Percentiles rank a stretch among this genome's conserved stretches.
phyloP scores from a whole-genome alignment of 192 early-diverging fungal genomes.

The Coemansia nantahalensis region DNA sequence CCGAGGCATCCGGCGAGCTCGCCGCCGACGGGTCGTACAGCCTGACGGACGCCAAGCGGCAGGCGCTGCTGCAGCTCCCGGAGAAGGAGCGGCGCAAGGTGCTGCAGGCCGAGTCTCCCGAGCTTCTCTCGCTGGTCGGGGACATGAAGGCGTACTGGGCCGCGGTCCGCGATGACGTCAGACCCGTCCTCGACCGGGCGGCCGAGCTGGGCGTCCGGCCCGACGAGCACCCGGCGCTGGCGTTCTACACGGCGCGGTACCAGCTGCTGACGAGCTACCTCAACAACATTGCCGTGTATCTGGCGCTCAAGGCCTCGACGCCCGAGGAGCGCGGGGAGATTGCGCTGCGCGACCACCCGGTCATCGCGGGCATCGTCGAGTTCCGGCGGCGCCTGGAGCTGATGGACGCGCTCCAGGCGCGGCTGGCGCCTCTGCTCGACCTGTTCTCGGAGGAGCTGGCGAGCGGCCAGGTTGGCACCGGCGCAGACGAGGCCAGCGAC shows the following conservation, averaged over 20 bases:
- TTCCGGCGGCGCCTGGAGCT: constrained; percentile 70
- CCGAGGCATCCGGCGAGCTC: constrained; percentile 11
- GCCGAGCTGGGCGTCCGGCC: constrained; percentile 22
- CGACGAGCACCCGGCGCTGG: constrained; percentile 46
- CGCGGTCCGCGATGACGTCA: constrained; percentile 32
- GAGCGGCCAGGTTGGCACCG: constrained; percentile 9
- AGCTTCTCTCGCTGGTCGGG: constrained; percentile 63
- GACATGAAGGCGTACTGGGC: constrained; percentile 49
- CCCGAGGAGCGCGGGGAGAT: constrained; percentile 47
- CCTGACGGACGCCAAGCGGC: constrained; percentile 35
- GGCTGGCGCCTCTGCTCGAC: constrained; percentile 54
- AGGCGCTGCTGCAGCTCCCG: constrained; percentile 54
- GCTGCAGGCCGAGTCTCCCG: constrained; percentile 70
- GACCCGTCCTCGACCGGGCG: constrained; percentile 28
- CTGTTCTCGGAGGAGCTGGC: constrained; percentile 53
- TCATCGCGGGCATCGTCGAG: constrained; percentile 74
- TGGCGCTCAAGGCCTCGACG: constrained; percentile 64
- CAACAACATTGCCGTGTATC: constrained; percentile 87
- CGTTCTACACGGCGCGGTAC: constrained; percentile 47
- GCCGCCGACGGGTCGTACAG: constrained; percentile 19
- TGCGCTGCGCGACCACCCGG: constrained; percentile 75
- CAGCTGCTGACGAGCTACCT: constrained; percentile 71
- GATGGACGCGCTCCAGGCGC: constrained; percentile 64
- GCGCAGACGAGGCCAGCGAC: neutral
- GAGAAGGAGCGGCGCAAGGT: constrained; percentile 62